Evolutionary conservation across 2,329 filamentous ascomycete species (phyloP).

Genomic region (Fusarium aywerte): DNA sequence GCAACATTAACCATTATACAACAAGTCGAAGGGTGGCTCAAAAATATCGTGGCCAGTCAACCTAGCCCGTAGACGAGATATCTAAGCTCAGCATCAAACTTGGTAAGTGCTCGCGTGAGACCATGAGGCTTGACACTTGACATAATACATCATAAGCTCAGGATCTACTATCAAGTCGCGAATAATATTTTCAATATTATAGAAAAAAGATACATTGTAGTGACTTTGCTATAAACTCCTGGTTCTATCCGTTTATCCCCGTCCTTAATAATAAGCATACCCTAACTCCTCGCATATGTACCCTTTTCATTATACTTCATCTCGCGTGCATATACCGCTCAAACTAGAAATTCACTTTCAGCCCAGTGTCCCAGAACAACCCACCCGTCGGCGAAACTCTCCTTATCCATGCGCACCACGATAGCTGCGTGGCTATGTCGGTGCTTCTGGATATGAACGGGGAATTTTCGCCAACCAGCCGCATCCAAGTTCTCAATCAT

Average conservation of each 20-base stretch:
- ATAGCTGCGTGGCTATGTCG: conserved; percentile 91
- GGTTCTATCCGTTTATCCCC: conserved; percentile 10
- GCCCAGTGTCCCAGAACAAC: conserved; percentile 85
- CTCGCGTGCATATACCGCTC: neutral
- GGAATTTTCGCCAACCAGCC: conserved; percentile 72
- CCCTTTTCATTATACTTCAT: neutral
- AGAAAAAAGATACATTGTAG: neutral
- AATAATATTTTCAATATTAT: neutral
- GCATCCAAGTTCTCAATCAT: conserved; percentile 83
- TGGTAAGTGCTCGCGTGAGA: neutral
- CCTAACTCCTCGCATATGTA: conserved; percentile 26
- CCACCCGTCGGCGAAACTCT: conserved; percentile 78
- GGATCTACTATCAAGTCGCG: neutral
- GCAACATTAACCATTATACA: neutral
- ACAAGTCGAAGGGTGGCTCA: neutral
- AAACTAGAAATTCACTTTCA: conserved; percentile 72
- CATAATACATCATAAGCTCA: too few relatives aligned
- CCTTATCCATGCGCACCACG: conserved; percentile 77
- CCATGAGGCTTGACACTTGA: neutral
- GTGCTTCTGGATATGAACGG: conserved; percentile 79
- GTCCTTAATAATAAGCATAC: neutral
- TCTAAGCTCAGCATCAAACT: neutral
- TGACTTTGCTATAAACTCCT: neutral
- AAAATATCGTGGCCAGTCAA: neutral
- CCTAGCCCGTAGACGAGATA: neutral